These are phyloP conservation scores for Cryptosporidium ryanae DNA, from an alignment of 169 alveolate genomes.

Conservation along the genomic window DNA sequence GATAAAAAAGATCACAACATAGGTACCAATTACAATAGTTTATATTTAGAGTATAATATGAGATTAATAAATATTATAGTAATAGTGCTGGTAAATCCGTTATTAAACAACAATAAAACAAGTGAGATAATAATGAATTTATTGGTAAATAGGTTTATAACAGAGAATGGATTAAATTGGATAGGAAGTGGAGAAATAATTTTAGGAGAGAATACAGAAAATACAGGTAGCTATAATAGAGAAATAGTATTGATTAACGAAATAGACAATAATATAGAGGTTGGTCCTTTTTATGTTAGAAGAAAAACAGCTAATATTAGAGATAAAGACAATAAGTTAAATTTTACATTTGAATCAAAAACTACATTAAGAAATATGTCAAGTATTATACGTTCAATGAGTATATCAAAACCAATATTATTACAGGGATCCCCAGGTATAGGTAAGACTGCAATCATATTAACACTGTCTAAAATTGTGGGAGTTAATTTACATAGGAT, in stretches of 20 bases:
- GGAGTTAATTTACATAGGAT: constrained; percentile 90
- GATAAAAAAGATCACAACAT: background rate
- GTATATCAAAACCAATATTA: constrained; percentile 90
- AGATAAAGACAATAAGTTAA: background rate
- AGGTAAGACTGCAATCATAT: constrained; percentile 97
- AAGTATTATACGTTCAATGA: constrained; percentile 91
- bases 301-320: background rate
- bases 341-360: constrained; percentile 89
- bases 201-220: background rate
- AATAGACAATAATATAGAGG: background rate
- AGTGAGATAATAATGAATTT: background rate
- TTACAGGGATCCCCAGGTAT: constrained; percentile 99
- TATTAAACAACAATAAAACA: background rate
- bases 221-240: background rate
- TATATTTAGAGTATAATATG: constrained; percentile 2
- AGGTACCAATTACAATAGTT: background rate
- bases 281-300: constrained; percentile 49
- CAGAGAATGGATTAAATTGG: background rate
- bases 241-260: background rate
- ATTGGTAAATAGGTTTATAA: background rate
- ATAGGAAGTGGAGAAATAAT: background rate
- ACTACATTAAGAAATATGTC: constrained; percentile 90
- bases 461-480: constrained; percentile 88
- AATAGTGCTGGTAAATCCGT: background rate
- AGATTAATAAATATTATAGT: background rate